These are phyloP conservation scores for Wickerhamiella australiensis DNA, from an alignment of 805 yeast species.

Conservation along the genomic window DNA sequence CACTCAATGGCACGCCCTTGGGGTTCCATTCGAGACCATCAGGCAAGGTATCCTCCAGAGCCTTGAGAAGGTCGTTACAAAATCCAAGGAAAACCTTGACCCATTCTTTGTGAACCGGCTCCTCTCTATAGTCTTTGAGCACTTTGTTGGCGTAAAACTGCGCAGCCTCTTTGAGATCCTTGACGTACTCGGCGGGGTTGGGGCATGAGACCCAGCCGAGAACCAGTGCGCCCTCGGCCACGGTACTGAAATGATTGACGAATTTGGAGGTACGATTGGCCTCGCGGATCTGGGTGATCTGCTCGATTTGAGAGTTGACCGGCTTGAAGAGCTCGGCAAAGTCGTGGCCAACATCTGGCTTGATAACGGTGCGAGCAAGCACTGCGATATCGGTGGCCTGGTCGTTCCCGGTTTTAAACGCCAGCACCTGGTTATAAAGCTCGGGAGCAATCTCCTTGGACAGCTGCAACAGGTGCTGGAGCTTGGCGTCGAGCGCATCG, in stretches of 20 bases:
- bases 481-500: constrained; percentile 10
- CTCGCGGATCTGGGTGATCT: constrained; percentile 58
- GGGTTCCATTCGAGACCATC: constrained; percentile 78
- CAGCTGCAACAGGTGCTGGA: constrained; percentile 12
- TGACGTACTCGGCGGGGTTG: constrained; percentile 56
- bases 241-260: constrained; percentile 63
- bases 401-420: constrained; percentile 16
- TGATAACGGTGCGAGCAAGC: constrained; percentile 43
- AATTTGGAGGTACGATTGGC: constrained; percentile 53
- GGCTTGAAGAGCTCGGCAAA: constrained; percentile 54
- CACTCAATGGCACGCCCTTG: constrained; percentile 45
- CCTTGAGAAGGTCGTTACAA: constrained; percentile 57
- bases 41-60: constrained; percentile 64
- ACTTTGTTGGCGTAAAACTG: constrained; percentile 91
- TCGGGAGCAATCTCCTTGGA: constrained; percentile 15
- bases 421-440: constrained; percentile 30
- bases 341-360: constrained; percentile 50
- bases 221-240: constrained; percentile 81
- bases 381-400: constrained; percentile 26
- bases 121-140: constrained; percentile 72
- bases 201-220: constrained; percentile 79
- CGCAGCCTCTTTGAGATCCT: constrained; percentile 81
- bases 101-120: constrained; percentile 67
- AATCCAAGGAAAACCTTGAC: constrained; percentile 51
- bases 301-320: constrained; percentile 46